phyloP scores from a whole-genome alignment of 768 basidiomycete genomes.

The Pulveroboletus sp. region DNA sequence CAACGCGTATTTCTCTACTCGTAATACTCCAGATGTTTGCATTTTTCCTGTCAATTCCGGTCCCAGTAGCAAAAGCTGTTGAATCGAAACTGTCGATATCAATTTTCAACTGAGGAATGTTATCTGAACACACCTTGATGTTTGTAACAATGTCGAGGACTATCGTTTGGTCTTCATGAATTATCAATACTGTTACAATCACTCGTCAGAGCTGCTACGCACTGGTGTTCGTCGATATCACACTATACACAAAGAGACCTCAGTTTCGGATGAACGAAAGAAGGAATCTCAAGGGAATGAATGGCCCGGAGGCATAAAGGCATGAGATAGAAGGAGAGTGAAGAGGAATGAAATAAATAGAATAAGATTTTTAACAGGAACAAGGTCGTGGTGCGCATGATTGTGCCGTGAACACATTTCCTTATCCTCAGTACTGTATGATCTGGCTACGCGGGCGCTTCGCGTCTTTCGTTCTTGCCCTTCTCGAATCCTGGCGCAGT shows the following conservation, averaged over 20 bases:
- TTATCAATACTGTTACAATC: background rate
- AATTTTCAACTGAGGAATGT: background rate
- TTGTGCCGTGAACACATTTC: background rate
- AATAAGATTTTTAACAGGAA: no score
- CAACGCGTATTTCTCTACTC: background rate
- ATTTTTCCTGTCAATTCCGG: background rate
- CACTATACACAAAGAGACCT: no score
- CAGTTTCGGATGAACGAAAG: no score
- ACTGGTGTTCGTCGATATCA: background rate
- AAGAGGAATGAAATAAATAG: no score
- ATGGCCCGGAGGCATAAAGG: no score
- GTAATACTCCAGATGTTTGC: background rate
- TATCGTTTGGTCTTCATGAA: background rate
- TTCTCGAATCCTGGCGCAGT: background rate
- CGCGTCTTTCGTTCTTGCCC: background rate
- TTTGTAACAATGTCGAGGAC: constrained; percentile 36
- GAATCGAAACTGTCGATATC: background rate
- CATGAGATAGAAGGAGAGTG: no score
- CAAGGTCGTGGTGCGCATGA: background rate
- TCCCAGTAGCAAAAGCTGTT: background rate
- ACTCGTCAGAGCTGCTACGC: background rate
- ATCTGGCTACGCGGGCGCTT: background rate
- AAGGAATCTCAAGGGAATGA: no score
- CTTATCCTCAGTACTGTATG: background rate
- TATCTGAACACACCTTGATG: constrained; percentile 51